phyloP scores from a whole-genome alignment of 169 alveolate species.

The Babesia gibsoni region DNA sequence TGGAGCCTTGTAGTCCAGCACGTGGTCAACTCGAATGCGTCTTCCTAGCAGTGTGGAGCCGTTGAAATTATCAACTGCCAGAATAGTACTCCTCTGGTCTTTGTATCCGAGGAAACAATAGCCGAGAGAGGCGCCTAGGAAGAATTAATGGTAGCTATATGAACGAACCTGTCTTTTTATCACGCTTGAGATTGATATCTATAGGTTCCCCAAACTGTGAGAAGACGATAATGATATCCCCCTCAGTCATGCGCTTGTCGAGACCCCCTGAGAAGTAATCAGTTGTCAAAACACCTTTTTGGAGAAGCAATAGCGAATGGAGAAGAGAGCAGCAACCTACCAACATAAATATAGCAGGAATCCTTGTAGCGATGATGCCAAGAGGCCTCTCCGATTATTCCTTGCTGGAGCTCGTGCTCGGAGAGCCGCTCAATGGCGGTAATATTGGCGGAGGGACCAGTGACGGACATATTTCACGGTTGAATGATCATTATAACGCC shows the following conservation, averaged over 20 bases:
- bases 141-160: not conserved
- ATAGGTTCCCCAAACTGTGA: conserved; percentile 97
- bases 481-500: too few relatives aligned
- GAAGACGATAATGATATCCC: conserved; percentile 95
- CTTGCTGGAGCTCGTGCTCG: conserved; percentile 73
- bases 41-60: conserved; percentile 89
- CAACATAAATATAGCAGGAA: conserved; percentile 73
- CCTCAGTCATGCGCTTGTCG: conserved; percentile 93
- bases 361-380: conserved; percentile 80
- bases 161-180: conserved; percentile 89
- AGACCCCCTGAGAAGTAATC: conserved; percentile 76
- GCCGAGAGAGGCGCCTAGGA: conserved; percentile 86
- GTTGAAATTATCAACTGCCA: conserved; percentile 98
- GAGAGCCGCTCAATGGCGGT: conserved; percentile 64
- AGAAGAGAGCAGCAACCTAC: conserved; percentile 16
- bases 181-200: conserved; percentile 93
- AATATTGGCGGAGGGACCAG: conserved; percentile 64
- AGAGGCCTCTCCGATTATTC: conserved; percentile 70
- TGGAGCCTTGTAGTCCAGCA: conserved; percentile 85
- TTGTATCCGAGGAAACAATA: conserved; percentile 95
- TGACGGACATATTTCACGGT: conserved; percentile 47
- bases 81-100: conserved; percentile 95
- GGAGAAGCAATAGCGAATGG: not conserved
- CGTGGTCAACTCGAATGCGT: conserved; percentile 93
- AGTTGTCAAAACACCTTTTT: conserved; percentile 43